Base-by-base conservation (phyloP, 768 basidiomycete genomes). In the Amanita thiersii region DNA sequence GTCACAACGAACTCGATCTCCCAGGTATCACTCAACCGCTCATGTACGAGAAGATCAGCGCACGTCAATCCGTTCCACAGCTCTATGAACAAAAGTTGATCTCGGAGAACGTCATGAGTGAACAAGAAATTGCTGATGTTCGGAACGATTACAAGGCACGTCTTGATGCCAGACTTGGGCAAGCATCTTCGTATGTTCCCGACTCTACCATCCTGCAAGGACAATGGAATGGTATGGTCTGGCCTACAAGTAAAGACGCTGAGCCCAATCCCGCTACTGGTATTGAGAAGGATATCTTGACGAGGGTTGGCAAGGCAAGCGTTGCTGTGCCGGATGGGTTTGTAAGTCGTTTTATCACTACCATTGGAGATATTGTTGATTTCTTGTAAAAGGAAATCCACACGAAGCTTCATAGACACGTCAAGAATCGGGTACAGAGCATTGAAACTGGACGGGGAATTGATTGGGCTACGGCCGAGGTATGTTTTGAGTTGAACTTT, bases 401-500 rank as follows among this genome's bases (percentile, higher is more conserved):
- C 52, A 61, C 81, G 5, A 79, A 90, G 39, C 58, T 92, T 35
- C 76, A 81, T 41, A 62, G 90, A 5, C 90, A 92, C 51, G 77
- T 89, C 31, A 86, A 84, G 66, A 73, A 73, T 52, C 71, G 90
- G 3, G 50, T 90, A n/a, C 69, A 75, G 49, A 78, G 77, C 34
- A 59, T 92, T 14, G 76, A 85, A 37, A 66, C 63, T 24, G 85
- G 78, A 1, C 66, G 65, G n/a, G 84, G 83, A 1, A 59, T 96
- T 23, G 90, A 93, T 56, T 94, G 87, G 73, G 86, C 87, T 0
- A 88, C 86, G 31, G 91, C 88, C 3, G 92, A 96, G 68, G 88
- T 81, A 31, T 4, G n/a, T n/a, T 65, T 50, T 6, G 5, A 36
- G 1, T 6, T 18, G 7, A 8, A 18, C 29, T 14, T 21, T 17